These are phyloP conservation scores for Penicillium cosmopolitanum DNA, from an alignment of 495 filamentous ascomycete species.

Conservation along the genomic window DNA sequence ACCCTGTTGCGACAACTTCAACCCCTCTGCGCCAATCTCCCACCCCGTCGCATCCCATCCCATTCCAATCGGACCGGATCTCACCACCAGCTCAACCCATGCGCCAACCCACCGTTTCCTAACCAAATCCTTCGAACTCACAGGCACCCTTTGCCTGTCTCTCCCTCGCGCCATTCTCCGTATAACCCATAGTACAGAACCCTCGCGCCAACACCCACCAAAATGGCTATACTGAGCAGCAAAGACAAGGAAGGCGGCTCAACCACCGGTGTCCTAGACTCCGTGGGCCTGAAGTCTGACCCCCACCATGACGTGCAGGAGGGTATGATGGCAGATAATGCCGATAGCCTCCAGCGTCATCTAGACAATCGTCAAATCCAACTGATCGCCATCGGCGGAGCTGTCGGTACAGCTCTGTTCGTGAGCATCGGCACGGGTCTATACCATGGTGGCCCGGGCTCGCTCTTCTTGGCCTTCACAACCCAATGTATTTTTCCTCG, in stretches of 20 bases:
- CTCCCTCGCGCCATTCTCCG: background rate
- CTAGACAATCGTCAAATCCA: conserved; percentile 53
- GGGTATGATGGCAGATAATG: conserved; percentile 31
- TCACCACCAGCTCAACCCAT: background rate
- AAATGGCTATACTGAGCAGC: conserved; percentile 16
- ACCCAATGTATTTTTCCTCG: conserved; percentile 38
- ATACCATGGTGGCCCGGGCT: conserved; percentile 55
- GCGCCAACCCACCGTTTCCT: background rate
- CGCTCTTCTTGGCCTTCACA: conserved; percentile 47
- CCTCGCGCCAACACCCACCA: background rate
- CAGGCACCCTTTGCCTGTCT: background rate
- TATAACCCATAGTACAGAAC: background rate
- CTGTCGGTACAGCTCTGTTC: conserved; percentile 66
- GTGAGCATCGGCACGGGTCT: conserved; percentile 36
- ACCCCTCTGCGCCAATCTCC: conserved; percentile 2
- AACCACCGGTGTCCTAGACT: conserved; percentile 17
- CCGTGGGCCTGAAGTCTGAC: conserved; percentile 20
- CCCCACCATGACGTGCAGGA: conserved; percentile 29
- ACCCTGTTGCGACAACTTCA: conserved; percentile 1
- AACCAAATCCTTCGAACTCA: background rate
- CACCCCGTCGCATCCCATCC: background rate
- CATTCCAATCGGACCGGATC: background rate
- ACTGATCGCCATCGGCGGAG: conserved; percentile 60
- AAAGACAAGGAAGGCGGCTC: conserved; percentile 20
- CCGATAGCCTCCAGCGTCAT: conserved; percentile 37